Evolutionary conservation across 495 filamentous ascomycete genomes (phyloP).

Genomic region (Astrothelium subdiscretum): DNA sequence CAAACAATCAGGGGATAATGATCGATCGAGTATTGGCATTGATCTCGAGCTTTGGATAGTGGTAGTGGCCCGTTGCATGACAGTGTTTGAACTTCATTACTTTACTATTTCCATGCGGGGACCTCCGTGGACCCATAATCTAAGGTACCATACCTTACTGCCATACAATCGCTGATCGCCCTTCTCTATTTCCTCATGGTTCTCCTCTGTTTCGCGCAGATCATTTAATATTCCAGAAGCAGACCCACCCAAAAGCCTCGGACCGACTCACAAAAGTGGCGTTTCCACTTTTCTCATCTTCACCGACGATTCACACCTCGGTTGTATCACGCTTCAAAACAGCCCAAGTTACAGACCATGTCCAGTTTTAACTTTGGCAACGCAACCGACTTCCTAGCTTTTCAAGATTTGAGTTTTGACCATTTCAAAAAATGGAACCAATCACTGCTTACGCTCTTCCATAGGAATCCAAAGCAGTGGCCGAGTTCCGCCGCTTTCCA

Average conservation of each 20-base stretch:
- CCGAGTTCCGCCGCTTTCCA: neutral
- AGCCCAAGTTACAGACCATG: neutral
- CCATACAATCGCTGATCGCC: no score
- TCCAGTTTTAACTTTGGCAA: neutral
- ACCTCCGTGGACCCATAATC: no score
- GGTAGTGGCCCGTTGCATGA: neutral
- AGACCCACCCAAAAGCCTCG: neutral
- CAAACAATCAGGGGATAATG: neutral
- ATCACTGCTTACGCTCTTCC: neutral
- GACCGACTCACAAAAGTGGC: neutral
- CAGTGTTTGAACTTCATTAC: neutral
- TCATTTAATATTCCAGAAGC: neutral
- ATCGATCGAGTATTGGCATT: no score
- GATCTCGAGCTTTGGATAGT: no score
- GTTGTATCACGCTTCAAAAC: constrained; percentile 1
- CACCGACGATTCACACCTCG: neutral
- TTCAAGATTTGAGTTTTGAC: constrained; percentile 2
- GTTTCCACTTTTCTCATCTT: neutral
- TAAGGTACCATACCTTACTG: no score
- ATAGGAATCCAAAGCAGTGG: neutral
- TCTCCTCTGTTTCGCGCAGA: neutral
- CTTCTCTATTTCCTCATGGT: neutral
- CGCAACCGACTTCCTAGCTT: neutral
- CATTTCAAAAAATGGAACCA: neutral
- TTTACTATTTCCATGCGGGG: no score